Percentiles rank a stretch among this genome's conserved stretches.
Conservation (phyloP, 257 asterid species). For the Solanum arcanum region DNA sequence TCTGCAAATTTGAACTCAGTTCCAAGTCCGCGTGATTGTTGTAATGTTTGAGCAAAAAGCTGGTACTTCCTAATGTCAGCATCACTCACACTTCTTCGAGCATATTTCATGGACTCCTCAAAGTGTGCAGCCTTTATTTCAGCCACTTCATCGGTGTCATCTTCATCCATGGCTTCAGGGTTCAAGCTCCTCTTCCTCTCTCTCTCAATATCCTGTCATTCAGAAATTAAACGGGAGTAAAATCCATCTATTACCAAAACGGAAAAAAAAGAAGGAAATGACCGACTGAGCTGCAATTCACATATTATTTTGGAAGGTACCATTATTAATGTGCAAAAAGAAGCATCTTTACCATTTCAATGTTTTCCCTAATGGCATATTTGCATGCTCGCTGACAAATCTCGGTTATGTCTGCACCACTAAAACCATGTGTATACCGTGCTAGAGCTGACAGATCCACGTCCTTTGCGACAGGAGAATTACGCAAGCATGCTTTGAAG, state of each 20-base stretch:
- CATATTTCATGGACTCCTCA: constrained; percentile 84
- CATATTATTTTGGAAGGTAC: neutral
- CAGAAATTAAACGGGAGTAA: neutral
- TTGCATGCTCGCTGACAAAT: constrained; percentile 92
- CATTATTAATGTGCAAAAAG: neutral
- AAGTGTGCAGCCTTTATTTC: constrained; percentile 72
- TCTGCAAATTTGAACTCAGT: constrained; percentile 58
- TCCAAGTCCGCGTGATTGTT: constrained; percentile 84
- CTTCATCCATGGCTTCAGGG: constrained; percentile 86
- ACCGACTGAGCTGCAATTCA: neutral
- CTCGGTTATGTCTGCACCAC: constrained; percentile 90
- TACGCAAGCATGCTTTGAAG: constrained; percentile 75
- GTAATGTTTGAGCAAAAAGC: constrained; percentile 73
- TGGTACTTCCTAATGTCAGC: constrained; percentile 76
- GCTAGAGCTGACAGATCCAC: constrained; percentile 73
- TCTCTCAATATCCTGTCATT: constrained; percentile 56
- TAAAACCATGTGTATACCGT: constrained; percentile 76
- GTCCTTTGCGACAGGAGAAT: constrained; percentile 72
- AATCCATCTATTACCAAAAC: neutral
- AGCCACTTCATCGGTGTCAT: constrained; percentile 57
- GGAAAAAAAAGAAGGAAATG: neutral
- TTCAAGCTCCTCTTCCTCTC: constrained; percentile 50
- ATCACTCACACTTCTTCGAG: constrained; percentile 74
- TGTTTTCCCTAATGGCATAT: constrained; percentile 85
- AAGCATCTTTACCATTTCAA: constrained; percentile 47